phyloP scores from a whole-genome alignment of 2,329 filamentous ascomycete species.

The Didymella keratinophila region DNA sequence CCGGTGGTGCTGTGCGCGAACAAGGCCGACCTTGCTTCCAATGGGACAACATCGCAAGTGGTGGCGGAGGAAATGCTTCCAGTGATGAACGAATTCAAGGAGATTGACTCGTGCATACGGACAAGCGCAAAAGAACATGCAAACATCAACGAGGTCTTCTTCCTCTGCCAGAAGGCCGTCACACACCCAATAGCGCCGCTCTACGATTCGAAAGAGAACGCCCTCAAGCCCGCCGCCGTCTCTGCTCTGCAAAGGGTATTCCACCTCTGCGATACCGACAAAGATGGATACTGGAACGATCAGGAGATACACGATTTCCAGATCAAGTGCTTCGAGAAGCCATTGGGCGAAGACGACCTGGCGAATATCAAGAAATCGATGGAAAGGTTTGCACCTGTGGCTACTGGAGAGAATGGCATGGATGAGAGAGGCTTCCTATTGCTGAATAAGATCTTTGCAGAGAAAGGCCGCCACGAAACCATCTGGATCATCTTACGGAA shows the following conservation, averaged over 20 bases:
- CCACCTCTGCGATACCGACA: constrained; percentile 94
- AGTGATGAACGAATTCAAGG: constrained; percentile 97
- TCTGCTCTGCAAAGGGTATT: constrained; percentile 90
- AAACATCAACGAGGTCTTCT: constrained; percentile 95
- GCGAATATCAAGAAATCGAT: constrained; percentile 92
- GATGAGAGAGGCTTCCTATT: constrained; percentile 84
- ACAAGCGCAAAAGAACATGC: constrained; percentile 90
- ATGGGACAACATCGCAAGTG: constrained; percentile 80
- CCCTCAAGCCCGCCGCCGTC: constrained; percentile 87
- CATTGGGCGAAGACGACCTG: constrained; percentile 80
- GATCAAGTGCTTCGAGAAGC: constrained; percentile 88
- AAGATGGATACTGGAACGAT: constrained; percentile 91
- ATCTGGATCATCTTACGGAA: constrained; percentile 97
- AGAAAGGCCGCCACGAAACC: constrained; percentile 96
- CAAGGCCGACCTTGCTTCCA: constrained; percentile 86
- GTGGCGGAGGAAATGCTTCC: constrained; percentile 98
- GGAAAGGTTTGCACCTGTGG: constrained; percentile 69
- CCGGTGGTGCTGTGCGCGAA: constrained; percentile 97
- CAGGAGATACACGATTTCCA: constrained; percentile 92
- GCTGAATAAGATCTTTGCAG: constrained; percentile 93
- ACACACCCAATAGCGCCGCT: constrained; percentile 96
- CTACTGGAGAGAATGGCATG: constrained; percentile 70
- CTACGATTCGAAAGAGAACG: constrained; percentile 89
- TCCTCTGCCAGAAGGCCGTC: constrained; percentile 96
- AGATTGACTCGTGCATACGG: constrained; percentile 97